Base-by-base conservation (phyloP, 2,329 filamentous ascomycete species). In the Mycosphaerella arachidis region DNA sequence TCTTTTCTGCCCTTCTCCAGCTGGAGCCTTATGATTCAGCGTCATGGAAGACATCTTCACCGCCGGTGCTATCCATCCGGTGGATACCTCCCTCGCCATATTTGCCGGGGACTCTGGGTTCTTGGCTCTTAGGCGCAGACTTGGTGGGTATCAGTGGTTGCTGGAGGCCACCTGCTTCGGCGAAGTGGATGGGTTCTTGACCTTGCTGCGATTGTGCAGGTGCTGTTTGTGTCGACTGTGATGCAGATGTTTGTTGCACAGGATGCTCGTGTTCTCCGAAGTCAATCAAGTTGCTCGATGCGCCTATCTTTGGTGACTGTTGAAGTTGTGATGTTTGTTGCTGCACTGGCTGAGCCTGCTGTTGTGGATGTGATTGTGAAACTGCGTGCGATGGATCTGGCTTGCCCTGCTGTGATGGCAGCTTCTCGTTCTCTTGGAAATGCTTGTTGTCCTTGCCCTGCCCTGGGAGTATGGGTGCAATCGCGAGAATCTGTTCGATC, bases 401-500 rank as follows among this genome's bases (percentile, higher is more conserved):
- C 40, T 63, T 56, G 48, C 61, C 60, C 54, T 65, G 63, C 58
- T 68, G 63, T 40, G 60, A 60, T 30, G 66, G 64, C 16, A 60
- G 33, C 31, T 59, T 46, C 55, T 68, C 61, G 6, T 62, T 46
- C 27, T 63, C 53, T 53, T 58, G 35, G 48, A 57, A 63, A n/a
- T 55, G 46, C 45, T 57, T 18, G 7, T 65, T 67, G 50, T 68
- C 29, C 27, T 78, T 73, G 67, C 82, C 84, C 73, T 96, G 91
- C 33, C 91, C 92, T 43, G 85, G 84, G 29, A 97, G 72, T 61
- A 99, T 89, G 1, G 94, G 91, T 55, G 91, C 89, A 60, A 97
- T 92, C 27, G 89, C 82, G 68, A 95, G 81, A 57, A 97, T 92
- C 73, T 97, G 93, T 70, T 95, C 83, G 5, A 84, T 82, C 70